Percentiles rank a stretch among this genome's conserved stretches.
Evolutionary conservation across 768 basidiomycete genomes (phyloP).

Genomic region (Imleria badia): DNA sequence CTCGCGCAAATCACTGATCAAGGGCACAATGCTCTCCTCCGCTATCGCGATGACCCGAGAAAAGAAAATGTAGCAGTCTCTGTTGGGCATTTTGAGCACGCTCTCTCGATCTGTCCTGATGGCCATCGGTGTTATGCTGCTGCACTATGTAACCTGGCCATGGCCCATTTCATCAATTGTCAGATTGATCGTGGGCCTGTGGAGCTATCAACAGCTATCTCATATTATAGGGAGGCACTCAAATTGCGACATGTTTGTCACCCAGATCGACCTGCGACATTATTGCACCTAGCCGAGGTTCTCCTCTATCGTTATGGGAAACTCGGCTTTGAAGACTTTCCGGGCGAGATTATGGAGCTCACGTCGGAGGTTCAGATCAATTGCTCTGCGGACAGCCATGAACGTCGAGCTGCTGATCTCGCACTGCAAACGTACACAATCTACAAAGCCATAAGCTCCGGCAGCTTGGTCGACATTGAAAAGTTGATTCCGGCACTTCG

Average conservation of each 20-base stretch:
- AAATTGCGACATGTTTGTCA: neutral
- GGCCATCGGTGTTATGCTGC: neutral
- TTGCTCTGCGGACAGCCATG: neutral
- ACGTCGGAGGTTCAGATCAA: neutral
- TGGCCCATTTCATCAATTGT: neutral
- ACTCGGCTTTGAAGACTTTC: neutral
- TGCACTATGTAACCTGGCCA: slow-evolving; percentile 12
- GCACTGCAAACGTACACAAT: neutral
- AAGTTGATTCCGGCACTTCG: neutral
- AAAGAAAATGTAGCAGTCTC: neutral
- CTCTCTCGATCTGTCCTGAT: neutral
- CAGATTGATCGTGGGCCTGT: neutral
- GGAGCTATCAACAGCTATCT: neutral
- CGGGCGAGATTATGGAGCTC: neutral
- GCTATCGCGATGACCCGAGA: neutral
- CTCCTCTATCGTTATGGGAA: neutral
- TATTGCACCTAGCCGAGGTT: neutral
- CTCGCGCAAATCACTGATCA: neutral
- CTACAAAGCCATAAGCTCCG: neutral
- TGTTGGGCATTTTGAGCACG: slow-evolving; percentile 1
- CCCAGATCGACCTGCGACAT: neutral
- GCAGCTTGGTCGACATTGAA: neutral
- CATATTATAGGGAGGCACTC: slow-evolving; percentile 8
- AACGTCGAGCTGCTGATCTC: neutral
- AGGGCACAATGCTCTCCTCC: neutral